phyloP scores from a whole-genome alignment of 768 basidiomycete species.

The Boletus sensibilis region DNA sequence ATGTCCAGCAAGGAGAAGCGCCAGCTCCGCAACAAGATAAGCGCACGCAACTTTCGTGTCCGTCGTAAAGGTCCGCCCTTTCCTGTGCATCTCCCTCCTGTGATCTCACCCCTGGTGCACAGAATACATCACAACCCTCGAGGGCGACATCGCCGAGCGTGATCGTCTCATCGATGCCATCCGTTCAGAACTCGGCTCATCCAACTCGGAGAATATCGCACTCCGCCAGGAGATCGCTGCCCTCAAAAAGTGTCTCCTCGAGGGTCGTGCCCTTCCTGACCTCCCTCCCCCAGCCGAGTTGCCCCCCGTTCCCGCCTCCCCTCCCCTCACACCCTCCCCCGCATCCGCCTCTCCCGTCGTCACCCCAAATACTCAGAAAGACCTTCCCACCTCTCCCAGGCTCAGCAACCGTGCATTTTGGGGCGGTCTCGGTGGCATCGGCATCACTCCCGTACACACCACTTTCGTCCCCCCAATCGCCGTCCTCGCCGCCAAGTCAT shows the following conservation, averaged over 20 bases:
- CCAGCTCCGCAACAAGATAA: conserved; percentile 95
- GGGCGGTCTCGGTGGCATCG: conserved; percentile 72
- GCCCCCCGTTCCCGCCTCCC: conserved; percentile 38
- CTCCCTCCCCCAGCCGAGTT: conserved; percentile 49
- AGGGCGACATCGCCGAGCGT: conserved; percentile 89
- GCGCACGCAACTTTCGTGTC: conserved; percentile 92
- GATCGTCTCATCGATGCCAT: conserved; percentile 89
- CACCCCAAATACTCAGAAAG: conserved; percentile 75
- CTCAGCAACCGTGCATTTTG: conserved; percentile 62
- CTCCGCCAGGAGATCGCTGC: conserved; percentile 73
- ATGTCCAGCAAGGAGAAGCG: conserved; percentile 95
- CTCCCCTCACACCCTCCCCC: conserved; percentile 34
- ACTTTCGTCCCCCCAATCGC: conserved; percentile 74
- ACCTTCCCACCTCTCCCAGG: conserved; percentile 64
- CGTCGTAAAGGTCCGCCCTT: conserved; percentile 73
- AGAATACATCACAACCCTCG: conserved; percentile 95
- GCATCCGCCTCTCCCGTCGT: conserved; percentile 37
- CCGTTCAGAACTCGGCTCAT: conserved; percentile 76
- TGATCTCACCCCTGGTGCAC: background rate
- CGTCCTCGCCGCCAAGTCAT: conserved; percentile 29
- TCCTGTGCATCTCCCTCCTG: background rate
- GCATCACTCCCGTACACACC: conserved; percentile 82
- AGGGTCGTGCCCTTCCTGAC: conserved; percentile 52
- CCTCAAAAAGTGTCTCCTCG: conserved; percentile 72
- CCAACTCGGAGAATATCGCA: conserved; percentile 79